Conservation (phyloP, 2,329 filamentous ascomycete species). For the Neocucurbitaria cava region DNA sequence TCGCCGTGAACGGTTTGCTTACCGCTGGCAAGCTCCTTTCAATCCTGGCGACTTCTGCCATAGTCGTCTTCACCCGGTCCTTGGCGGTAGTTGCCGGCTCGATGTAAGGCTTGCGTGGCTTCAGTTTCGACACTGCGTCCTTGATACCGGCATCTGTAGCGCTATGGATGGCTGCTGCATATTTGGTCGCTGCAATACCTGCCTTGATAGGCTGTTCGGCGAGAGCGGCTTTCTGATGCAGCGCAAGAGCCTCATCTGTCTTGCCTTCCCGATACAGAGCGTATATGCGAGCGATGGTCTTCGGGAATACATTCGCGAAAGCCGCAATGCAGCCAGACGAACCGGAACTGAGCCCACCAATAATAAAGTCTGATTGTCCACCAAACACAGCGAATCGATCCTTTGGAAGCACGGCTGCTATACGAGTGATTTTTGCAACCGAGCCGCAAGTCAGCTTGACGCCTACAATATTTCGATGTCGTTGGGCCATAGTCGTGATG, state of each 20-base stretch:
- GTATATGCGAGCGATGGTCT: slow-evolving; percentile 64
- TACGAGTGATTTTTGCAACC: slow-evolving; percentile 73
- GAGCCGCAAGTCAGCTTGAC: slow-evolving; percentile 74
- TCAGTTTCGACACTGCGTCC: slow-evolving; percentile 19
- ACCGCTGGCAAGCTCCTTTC: slow-evolving; percentile 22
- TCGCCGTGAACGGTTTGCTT: slow-evolving; percentile 7
- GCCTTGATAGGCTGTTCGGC: slow-evolving; percentile 70
- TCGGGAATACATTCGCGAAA: slow-evolving; percentile 63
- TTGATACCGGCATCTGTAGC: slow-evolving; percentile 62
- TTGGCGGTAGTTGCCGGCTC: slow-evolving; percentile 15
- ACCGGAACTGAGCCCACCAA: slow-evolving; percentile 60
- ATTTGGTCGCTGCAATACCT: slow-evolving; percentile 71
- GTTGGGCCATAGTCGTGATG: slow-evolving; percentile 61
- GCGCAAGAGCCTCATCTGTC: slow-evolving; percentile 61
- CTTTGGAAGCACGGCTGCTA: slow-evolving; percentile 59
- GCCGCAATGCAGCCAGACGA: slow-evolving; percentile 62
- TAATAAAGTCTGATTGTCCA: slow-evolving; percentile 74
- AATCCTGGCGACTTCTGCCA: slow-evolving; percentile 27
- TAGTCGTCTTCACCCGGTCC: slow-evolving; percentile 18
- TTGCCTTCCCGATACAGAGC: slow-evolving; percentile 64
- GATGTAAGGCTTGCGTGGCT: slow-evolving; percentile 24
- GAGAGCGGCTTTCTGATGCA: slow-evolving; percentile 67
- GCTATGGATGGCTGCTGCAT: slow-evolving; percentile 66
- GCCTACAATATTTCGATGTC: slow-evolving; percentile 69
- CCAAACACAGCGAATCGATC: slow-evolving; percentile 71